Base-by-base conservation (phyloP, 345 rosid species). In the Eucalyptus marginata region DNA sequence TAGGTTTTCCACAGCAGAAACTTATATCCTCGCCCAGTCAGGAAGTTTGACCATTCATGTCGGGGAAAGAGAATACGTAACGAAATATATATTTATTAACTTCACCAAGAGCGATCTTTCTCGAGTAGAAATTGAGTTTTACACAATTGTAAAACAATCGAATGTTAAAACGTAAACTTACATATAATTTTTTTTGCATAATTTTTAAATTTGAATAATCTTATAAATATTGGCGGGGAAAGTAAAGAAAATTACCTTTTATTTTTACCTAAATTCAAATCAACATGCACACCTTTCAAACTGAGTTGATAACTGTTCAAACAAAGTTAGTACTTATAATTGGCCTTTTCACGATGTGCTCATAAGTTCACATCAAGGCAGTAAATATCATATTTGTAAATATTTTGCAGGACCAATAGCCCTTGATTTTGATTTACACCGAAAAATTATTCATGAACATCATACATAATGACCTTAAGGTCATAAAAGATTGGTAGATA, bases 31-130 rank as follows among this genome's bases (percentile, higher is more conserved):
- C 13, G 13, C 29, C 64, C 11, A 20, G 27, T 56, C 27, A 9
- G 24, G 6, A 56, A 22, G 25, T 58, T 58, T 58, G 13, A 58
- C 29, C 64, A 25, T 25, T 25, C 64, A 58, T 25, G 29, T 8
- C 27, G 5, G 2, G 6, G 29, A 4, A 22, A 29, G 13, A 58
- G 64, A 58, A 24, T 24, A 9, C 3, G 13, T 0, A 5, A 58
- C 25, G 64, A 58, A 24, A 58, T 58, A 24, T 24, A 16, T 58
- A 2, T 24, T 24, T 24, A 24, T 10, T 16, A 24, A 58, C 64
- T 58, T 58, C 10, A 10, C 13, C 25, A 51, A 10, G 29, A 24
- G n/a, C 11, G 13, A 58, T 16, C 54, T 51, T 58, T 24, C 12
- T 10, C 3, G 7, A 58, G n/a, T 24, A 58, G n/a, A n/a, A 24